A percentile compares a stretch with the other conserved stretches of the same genome.
phyloP scores from a whole-genome alignment of 192 early-diverging fungal species.

The Coemansia sp. region DNA sequence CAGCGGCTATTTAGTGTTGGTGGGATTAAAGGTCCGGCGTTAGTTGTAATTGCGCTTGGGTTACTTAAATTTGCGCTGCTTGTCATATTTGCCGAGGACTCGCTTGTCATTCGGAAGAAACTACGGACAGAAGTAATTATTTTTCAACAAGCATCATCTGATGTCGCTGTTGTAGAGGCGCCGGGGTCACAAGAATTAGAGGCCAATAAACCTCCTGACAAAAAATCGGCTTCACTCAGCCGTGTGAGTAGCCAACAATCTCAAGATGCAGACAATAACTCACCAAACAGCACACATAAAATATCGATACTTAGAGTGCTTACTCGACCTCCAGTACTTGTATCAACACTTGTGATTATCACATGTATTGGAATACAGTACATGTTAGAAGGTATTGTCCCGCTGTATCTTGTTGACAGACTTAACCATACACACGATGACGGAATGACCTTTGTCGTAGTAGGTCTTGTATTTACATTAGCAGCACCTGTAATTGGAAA shows the following conservation, averaged over 20 bases:
- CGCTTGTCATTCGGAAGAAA: slow-evolving; percentile 10
- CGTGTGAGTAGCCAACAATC: background rate
- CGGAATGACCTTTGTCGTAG: slow-evolving; percentile 34
- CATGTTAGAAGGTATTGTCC: slow-evolving; percentile 35
- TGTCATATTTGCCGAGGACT: slow-evolving; percentile 19
- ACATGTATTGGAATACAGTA: slow-evolving; percentile 31
- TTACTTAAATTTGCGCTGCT: slow-evolving; percentile 23
- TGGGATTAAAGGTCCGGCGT: slow-evolving; percentile 25
- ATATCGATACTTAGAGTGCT: slow-evolving; percentile 18
- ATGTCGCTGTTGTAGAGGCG: background rate
- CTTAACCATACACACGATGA: slow-evolving; percentile 9
- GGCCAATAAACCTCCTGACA: background rate
- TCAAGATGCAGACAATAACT: background rate
- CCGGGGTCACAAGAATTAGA: background rate
- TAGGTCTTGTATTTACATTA: slow-evolving; percentile 27
- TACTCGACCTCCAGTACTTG: slow-evolving; percentile 20
- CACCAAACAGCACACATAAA: background rate
- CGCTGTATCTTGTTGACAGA: slow-evolving; percentile 27
- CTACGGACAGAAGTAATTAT: background rate
- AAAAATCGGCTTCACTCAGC: background rate
- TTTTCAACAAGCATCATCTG: background rate
- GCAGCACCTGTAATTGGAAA: slow-evolving; percentile 24
- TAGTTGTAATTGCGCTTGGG: slow-evolving; percentile 31
- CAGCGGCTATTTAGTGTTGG: slow-evolving; percentile 20
- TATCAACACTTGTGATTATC: slow-evolving; percentile 20